Evolutionary conservation across 2,329 filamentous ascomycete species (phyloP), one percentile per base, ranked within the genome.

Genomic region (Diaporthe ilicicola): DNA sequence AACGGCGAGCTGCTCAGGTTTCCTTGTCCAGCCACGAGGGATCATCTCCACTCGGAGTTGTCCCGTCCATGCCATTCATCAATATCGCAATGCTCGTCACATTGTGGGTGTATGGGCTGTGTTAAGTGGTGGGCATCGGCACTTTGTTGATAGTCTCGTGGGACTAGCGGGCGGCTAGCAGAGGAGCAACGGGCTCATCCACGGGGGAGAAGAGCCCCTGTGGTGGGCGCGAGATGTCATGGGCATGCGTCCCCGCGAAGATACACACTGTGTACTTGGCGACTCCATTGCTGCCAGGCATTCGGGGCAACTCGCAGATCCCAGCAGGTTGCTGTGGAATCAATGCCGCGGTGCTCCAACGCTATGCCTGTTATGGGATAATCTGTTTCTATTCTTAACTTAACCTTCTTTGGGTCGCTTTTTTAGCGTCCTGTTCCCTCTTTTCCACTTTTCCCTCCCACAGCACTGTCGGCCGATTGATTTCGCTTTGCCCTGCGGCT

Each of bases 371-470:
- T 34, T 62, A 1, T 5, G 48, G 71, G 6, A 37, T 67, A 39
- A 54, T 51, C 10, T 44, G 39, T 64, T 70, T 70, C 71, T 72
- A 72, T 72, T 56, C 65, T 70, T 70, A 70, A 56, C 55, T 72
- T 72, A 72, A 72, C 71, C 71, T 72, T 72, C 71, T 72, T 72
- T 70, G 71, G 68, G 53, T 39, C 70, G 68, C 61, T 56, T 67
- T 64, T 59, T 62, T 67, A 67, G 70, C 61, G 67, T 70, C 5
- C 7, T 48, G 53, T 48, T 46, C 53, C 62, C 62, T 54, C 62
- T 48, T 37, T 42, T 56, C 29, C 56, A 62, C 53, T 67, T 66
- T 66, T 66, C 53, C n/a, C 24, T 46, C 48, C 48, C 66, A 69
- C 15, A 29, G 54, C 54, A 29, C 24, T 42, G 44, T 70, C 32